Evolutionary conservation across 352 stramenopile species (phyloP).

Genomic region (Phytopythium litorale): DNA sequence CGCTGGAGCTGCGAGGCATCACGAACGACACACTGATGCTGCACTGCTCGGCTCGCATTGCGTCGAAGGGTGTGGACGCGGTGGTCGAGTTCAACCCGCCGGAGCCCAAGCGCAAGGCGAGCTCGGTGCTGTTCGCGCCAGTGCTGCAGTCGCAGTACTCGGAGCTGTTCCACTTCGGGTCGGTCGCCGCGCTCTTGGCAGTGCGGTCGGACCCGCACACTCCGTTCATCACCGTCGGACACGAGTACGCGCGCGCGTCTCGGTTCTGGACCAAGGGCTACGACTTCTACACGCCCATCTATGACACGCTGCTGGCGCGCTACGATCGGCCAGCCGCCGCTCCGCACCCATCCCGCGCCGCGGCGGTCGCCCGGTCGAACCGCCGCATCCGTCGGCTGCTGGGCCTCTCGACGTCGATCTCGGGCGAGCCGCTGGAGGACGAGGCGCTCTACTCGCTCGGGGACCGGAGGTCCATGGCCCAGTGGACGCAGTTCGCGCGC

Average conservation of each 20-base stretch:
- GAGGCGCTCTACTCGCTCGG: slow-evolving; percentile 43
- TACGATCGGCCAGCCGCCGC: slow-evolving; percentile 34
- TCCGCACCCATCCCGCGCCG: slow-evolving; percentile 15
- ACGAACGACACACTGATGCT: slow-evolving; percentile 42
- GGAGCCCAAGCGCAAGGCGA: slow-evolving; percentile 37
- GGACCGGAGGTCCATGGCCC: slow-evolving; percentile 33
- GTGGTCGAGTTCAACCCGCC: slow-evolving; percentile 81
- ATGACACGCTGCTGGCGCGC: slow-evolving; percentile 56
- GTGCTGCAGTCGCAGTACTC: slow-evolving; percentile 79
- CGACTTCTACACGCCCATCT: slow-evolving; percentile 79
- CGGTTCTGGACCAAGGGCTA: slow-evolving; percentile 86
- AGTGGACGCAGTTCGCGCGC: slow-evolving; percentile 62
- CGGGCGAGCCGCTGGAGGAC: slow-evolving; percentile 29
- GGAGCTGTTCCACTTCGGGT: slow-evolving; percentile 80
- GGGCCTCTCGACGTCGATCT: slow-evolving; percentile 37
- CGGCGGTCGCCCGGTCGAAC: slow-evolving; percentile 28
- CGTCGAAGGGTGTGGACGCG: slow-evolving; percentile 51
- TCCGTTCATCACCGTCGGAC: slow-evolving; percentile 44
- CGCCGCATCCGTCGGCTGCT: slow-evolving; percentile 68
- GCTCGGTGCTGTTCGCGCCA: slow-evolving; percentile 32
- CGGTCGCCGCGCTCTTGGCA: slow-evolving; percentile 41
- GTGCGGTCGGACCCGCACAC: slow-evolving; percentile 79
- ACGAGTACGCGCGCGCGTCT: slow-evolving; percentile 73
- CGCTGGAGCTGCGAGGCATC: slow-evolving; percentile 38
- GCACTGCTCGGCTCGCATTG: slow-evolving; percentile 80